phyloP scores from a whole-genome alignment of 768 basidiomycete genomes.

The Suillus subaureus region DNA sequence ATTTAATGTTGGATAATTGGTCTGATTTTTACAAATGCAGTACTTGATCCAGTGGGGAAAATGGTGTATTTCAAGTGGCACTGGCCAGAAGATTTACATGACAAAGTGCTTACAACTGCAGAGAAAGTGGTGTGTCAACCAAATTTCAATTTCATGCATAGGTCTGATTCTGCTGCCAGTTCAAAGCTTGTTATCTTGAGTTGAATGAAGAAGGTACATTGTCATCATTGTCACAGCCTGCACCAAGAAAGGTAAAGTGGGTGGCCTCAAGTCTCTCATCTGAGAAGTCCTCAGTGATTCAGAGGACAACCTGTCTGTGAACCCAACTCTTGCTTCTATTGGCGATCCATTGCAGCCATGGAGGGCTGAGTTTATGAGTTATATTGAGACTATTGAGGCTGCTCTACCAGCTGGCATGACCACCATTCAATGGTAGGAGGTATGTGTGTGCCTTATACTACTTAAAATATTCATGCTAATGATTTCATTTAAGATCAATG shows the following conservation, averaged over 20 bases:
- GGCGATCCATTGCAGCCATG: slow-evolving; percentile 18
- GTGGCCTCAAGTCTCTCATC: slow-evolving; percentile 3
- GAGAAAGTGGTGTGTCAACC: slow-evolving; percentile 21
- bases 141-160: no score
- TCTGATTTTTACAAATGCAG: slow-evolving; percentile 9
- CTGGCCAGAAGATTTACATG: slow-evolving; percentile 25
- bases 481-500: slow-evolving; percentile 19
- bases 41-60: slow-evolving; percentile 29
- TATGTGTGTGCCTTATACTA: slow-evolving; percentile 23
- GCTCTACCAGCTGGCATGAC: slow-evolving; percentile 19
- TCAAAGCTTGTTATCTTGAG: slow-evolving; percentile 14
- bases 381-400: slow-evolving; percentile 12
- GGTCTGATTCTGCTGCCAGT: slow-evolving; percentile 13
- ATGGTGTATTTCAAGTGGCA: slow-evolving; percentile 26
- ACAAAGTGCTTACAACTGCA: slow-evolving; percentile 13
- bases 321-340: background rate
- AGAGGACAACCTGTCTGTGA: slow-evolving; percentile 9
- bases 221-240: background rate
- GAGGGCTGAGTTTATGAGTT: slow-evolving; percentile 23
- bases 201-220: background rate
- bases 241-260: slow-evolving; percentile 7
- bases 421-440: slow-evolving; percentile 38
- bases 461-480: background rate
- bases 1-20: background rate
- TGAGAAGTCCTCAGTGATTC: slow-evolving; percentile 12